Conservation (phyloP, 169 alveolate species). For the Eimeria necatrix region DNA sequence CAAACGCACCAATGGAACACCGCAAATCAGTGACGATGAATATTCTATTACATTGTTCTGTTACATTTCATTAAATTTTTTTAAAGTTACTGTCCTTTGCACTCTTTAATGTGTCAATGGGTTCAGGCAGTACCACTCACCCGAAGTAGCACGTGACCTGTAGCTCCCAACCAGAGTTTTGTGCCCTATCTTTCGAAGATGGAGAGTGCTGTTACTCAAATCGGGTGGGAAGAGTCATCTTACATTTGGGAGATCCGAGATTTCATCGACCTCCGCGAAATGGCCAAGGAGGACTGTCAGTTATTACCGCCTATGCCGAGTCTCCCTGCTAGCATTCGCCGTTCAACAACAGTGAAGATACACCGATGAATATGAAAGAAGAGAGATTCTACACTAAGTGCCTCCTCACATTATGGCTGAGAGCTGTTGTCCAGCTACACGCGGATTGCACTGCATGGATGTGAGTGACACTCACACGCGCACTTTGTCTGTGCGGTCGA, state of each 20-base stretch:
- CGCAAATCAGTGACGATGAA: too few relatives aligned
- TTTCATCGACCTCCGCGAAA: constrained; percentile 79
- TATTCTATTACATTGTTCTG: too few relatives aligned
- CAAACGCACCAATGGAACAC: too few relatives aligned
- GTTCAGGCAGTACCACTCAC: constrained; percentile 2
- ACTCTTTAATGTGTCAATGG: constrained; percentile 1
- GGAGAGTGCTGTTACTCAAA: constrained; percentile 72
- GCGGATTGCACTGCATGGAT: neutral
- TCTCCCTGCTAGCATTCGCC: neutral
- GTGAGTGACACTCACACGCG: too few relatives aligned
- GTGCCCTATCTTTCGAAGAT: neutral
- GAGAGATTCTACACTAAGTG: neutral
- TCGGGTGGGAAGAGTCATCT: constrained; percentile 77
- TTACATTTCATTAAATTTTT: too few relatives aligned
- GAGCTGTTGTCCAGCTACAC: neutral
- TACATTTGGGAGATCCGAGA: constrained; percentile 79
- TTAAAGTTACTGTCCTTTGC: neutral
- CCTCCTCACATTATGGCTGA: neutral
- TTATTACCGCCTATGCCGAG: neutral
- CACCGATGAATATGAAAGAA: neutral
- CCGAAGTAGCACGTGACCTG: constrained; percentile 46
- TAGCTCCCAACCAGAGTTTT: constrained; percentile 58
- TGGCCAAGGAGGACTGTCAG: constrained; percentile 80
- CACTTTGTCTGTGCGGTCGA: neutral
- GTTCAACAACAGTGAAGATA: neutral